Evolutionary conservation across 1,284 basidiomycete species (phyloP).

Genomic region (Rhodotorula sp.): DNA sequence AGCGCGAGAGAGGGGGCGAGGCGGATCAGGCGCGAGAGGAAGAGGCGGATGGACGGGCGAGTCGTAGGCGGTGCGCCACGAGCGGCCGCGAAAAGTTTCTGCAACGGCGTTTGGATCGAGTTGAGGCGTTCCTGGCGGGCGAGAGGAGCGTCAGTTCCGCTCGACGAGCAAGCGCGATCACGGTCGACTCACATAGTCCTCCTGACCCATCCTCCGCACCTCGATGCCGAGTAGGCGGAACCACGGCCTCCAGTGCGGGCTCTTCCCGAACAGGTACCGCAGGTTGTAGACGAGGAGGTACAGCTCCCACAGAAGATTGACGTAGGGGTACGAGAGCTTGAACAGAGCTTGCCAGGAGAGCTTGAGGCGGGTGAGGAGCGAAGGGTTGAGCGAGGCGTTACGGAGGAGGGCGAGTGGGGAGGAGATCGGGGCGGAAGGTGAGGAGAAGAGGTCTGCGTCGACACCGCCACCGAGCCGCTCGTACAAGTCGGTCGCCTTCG

Average conservation of each 20-base stretch:
- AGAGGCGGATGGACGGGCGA: slow-evolving; percentile 16
- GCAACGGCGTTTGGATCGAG: slow-evolving; percentile 29
- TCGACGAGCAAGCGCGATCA: too few species aligned
- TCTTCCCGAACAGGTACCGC: slow-evolving; percentile 84
- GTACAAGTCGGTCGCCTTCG: slow-evolving; percentile 84
- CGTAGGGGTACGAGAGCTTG: slow-evolving; percentile 66
- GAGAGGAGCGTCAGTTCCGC: background rate
- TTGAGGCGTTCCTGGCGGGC: slow-evolving; percentile 35
- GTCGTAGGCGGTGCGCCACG: slow-evolving; percentile 49
- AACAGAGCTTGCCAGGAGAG: slow-evolving; percentile 58
- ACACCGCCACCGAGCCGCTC: slow-evolving; percentile 83
- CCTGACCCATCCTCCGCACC: slow-evolving; percentile 69
- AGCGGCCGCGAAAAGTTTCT: slow-evolving; percentile 10
- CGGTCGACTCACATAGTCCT: slow-evolving; percentile 56
- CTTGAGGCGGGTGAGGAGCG: background rate
- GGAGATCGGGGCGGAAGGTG: slow-evolving; percentile 5
- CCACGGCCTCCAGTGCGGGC: slow-evolving; percentile 89
- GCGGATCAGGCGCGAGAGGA: slow-evolving; percentile 23
- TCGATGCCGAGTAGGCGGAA: slow-evolving; percentile 77
- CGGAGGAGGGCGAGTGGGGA: slow-evolving; percentile 12
- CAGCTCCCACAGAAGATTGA: slow-evolving; percentile 71
- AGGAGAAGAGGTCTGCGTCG: slow-evolving; percentile 47
- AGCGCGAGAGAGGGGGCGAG: slow-evolving; percentile 27
- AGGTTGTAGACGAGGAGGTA: slow-evolving; percentile 82
- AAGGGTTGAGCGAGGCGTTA: slow-evolving; percentile 34